A percentile compares a stretch with the other conserved stretches of the same genome.
Evolutionary conservation across 306 rosid species (phyloP).

Genomic region (Carpinus fangiana): DNA sequence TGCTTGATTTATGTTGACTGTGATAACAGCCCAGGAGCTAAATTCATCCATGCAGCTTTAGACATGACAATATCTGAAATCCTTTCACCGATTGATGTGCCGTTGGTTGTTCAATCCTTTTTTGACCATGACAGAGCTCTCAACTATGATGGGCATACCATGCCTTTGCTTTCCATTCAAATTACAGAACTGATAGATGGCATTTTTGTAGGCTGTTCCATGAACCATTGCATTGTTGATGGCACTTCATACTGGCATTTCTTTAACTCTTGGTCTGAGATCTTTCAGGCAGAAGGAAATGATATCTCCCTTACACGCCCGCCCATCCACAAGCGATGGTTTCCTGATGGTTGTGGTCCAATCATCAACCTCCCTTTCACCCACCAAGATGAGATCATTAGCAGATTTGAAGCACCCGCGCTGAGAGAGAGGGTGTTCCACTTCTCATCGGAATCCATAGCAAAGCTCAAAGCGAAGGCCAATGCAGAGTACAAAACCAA

Average conservation of each 20-base stretch:
- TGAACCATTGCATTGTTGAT: constrained; percentile 50
- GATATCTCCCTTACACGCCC: constrained; percentile 22
- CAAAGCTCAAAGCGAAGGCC: constrained; percentile 57
- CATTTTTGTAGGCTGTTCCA: constrained; percentile 63
- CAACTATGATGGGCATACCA: constrained; percentile 61
- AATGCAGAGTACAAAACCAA: constrained; percentile 35
- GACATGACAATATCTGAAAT: constrained; percentile 42
- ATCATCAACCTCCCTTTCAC: constrained; percentile 50
- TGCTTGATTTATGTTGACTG: constrained; percentile 43
- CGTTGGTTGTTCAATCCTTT: constrained; percentile 47
- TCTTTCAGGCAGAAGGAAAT: constrained; percentile 39
- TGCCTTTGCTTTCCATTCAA: constrained; percentile 52
- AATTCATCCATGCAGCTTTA: constrained; percentile 47
- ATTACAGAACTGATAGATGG: constrained; percentile 60
- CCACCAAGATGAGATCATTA: constrained; percentile 41
- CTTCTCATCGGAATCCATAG: constrained; percentile 49
- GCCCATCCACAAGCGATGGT: constrained; percentile 51
- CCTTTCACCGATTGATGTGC: constrained; percentile 55
- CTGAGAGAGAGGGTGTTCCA: constrained; percentile 59
- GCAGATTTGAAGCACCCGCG: constrained; percentile 35
- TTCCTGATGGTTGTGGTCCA: constrained; percentile 45
- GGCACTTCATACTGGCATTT: constrained; percentile 70
- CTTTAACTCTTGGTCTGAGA: constrained; percentile 57
- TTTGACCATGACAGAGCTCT: constrained; percentile 59
- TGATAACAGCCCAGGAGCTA: constrained; percentile 40